phyloP scores from a whole-genome alignment of 345 rosid genomes.

The Camelina laxa region DNA sequence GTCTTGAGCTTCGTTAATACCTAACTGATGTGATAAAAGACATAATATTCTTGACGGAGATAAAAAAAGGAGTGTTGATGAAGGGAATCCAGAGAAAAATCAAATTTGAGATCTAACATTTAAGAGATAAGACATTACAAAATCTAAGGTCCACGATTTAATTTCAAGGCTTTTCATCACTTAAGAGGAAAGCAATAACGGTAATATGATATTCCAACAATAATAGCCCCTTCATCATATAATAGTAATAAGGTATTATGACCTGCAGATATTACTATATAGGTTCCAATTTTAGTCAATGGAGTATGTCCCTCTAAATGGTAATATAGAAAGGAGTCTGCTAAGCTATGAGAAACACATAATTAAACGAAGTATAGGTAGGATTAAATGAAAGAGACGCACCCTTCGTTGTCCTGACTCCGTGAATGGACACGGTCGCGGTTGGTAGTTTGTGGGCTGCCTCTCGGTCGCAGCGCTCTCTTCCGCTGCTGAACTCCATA shows the following conservation, averaged over 20 bases:
- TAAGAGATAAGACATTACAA: conserved; percentile 13
- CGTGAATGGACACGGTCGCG: conserved; percentile 75
- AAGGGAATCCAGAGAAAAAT: conserved; percentile 15
- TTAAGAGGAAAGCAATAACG: conserved; percentile 27
- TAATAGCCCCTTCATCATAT: conserved; percentile 12
- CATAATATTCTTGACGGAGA: background rate
- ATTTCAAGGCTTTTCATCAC: background rate
- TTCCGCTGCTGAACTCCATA: conserved; percentile 95
- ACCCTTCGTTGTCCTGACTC: conserved; percentile 91
- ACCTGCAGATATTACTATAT: conserved; percentile 21
- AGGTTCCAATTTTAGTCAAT: conserved; percentile 29
- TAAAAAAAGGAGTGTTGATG: conserved; percentile 12
- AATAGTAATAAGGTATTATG: background rate
- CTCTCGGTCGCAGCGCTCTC: conserved; percentile 94
- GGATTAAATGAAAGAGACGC: conserved; percentile 43
- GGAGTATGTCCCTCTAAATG: conserved; percentile 29
- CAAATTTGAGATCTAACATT: background rate
- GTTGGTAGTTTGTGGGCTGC: conserved; percentile 78
- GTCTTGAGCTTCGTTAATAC: background rate
- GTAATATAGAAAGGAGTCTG: conserved; percentile 14
- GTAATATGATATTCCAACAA: conserved; percentile 19
- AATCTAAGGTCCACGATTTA: conserved; percentile 2
- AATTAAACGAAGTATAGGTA: conserved; percentile 25
- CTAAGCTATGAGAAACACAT: conserved; percentile 26
- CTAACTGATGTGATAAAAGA: conserved; percentile 18